These are phyloP conservation scores for Nothophaeocryptopus gaeumannii DNA, from an alignment of 2,329 filamentous ascomycete genomes.

Conservation along the genomic window DNA sequence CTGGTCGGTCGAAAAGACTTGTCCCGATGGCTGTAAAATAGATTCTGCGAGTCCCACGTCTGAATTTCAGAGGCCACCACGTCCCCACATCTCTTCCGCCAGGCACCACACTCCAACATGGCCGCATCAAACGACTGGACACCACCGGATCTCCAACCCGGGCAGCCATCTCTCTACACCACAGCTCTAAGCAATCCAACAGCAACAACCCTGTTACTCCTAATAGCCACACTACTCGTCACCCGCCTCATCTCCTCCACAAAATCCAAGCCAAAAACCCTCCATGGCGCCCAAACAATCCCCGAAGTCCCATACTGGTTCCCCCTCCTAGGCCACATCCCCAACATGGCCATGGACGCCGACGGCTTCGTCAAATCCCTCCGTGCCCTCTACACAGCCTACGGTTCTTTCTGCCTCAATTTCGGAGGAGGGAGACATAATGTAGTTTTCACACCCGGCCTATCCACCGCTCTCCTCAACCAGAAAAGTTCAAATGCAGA, in stretches of 20 bases:
- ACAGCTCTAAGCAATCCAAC: background rate
- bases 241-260: constrained; percentile 23
- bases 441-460: constrained; percentile 49
- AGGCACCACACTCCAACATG: background rate
- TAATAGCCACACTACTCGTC: constrained; percentile 17
- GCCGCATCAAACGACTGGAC: background rate
- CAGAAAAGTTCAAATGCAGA: constrained; percentile 35
- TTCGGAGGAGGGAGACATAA: constrained; percentile 51
- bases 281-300: constrained; percentile 25
- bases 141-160: constrained; percentile 2
- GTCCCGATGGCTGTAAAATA: too few species aligned
- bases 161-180: background rate
- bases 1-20: too few species aligned
- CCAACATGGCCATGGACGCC: constrained; percentile 49
- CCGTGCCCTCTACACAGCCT: constrained; percentile 37
- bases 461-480: constrained; percentile 43
- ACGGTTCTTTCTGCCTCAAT: constrained; percentile 49
- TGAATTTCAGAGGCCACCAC: too few species aligned
- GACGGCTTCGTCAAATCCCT: constrained; percentile 45
- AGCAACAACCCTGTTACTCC: constrained; percentile 7
- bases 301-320: constrained; percentile 57
- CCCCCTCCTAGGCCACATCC: constrained; percentile 55
- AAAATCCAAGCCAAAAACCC: constrained; percentile 11
- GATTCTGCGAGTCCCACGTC: too few species aligned
- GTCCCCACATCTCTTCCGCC: too few species aligned